Evolutionary conservation across 495 filamentous ascomycete genomes (phyloP).

Genomic region (Glarea lozoyensis): DNA sequence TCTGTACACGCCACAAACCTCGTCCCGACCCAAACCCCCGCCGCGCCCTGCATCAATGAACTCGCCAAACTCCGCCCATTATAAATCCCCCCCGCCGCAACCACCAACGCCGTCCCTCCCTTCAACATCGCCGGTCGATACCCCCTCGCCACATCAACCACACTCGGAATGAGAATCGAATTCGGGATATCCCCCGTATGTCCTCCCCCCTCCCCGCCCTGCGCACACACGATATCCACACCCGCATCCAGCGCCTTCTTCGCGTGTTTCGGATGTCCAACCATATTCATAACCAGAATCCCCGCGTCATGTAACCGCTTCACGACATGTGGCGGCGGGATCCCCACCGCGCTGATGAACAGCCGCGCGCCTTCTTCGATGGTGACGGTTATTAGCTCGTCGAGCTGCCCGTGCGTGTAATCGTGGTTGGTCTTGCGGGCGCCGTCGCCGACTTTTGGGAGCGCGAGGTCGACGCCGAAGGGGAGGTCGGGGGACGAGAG

Average conservation of each 20-base stretch:
- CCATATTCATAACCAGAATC: slow-evolving; percentile 89
- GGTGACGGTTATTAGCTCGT: slow-evolving; percentile 72
- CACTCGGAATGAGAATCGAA: slow-evolving; percentile 62
- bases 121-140: slow-evolving; percentile 46
- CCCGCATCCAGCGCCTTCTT: slow-evolving; percentile 72
- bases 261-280: slow-evolving; percentile 82
- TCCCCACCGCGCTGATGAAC: slow-evolving; percentile 77
- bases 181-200: slow-evolving; percentile 73
- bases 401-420: slow-evolving; percentile 77
- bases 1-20: slow-evolving; percentile 72
- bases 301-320: slow-evolving; percentile 64
- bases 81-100: slow-evolving; percentile 68
- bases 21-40: slow-evolving; percentile 78
- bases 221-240: slow-evolving; percentile 77
- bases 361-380: slow-evolving; percentile 68
- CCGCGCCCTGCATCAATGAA: slow-evolving; percentile 63
- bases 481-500: slow-evolving; percentile 54
- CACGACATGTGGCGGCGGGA: slow-evolving; percentile 61
- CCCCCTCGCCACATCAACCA: slow-evolving; percentile 59
- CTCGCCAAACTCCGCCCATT: slow-evolving; percentile 64
- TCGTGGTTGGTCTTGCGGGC: slow-evolving; percentile 87
- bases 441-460: slow-evolving; percentile 71
- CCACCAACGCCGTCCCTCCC: slow-evolving; percentile 51
- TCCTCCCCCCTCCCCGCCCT: slow-evolving; percentile 72
- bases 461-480: slow-evolving; percentile 81